A percentile compares a stretch with the other conserved stretches of the same genome.
These are phyloP conservation scores for Pichia cabralensis DNA, from an alignment of 805 yeast genomes.

Conservation along the genomic window DNA sequence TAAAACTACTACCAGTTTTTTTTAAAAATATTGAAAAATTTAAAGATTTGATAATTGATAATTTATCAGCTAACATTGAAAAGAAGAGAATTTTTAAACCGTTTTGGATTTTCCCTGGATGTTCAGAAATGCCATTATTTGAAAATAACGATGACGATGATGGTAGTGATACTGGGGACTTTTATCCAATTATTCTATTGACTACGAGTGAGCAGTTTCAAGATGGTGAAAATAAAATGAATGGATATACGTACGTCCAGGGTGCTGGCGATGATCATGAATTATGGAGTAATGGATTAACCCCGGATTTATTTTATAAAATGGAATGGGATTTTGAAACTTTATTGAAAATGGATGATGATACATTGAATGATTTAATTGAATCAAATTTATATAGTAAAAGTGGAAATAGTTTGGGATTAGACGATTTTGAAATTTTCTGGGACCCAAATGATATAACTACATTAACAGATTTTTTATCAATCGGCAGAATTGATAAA, in stretches of 20 bases:
- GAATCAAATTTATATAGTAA: background rate
- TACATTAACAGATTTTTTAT: slow-evolving; percentile 11
- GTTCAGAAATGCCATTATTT: slow-evolving; percentile 7
- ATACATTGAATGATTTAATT: slow-evolving; percentile 4
- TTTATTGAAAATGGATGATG: slow-evolving; percentile 16
- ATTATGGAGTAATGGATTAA: slow-evolving; percentile 57
- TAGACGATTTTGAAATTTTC: slow-evolving; percentile 1
- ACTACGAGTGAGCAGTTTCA: slow-evolving; percentile 56
- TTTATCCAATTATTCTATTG: slow-evolving; percentile 37
- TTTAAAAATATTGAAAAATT: slow-evolving; percentile 1
- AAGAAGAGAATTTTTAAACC: slow-evolving; percentile 47
- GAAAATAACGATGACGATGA: slow-evolving; percentile 10
- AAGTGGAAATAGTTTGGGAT: too few relatives aligned
- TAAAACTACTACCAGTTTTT: slow-evolving; percentile 31
- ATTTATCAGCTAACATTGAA: slow-evolving; percentile 19
- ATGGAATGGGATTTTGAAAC: slow-evolving; percentile 20
- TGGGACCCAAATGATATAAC: too few relatives aligned
- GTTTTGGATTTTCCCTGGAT: slow-evolving; percentile 57
- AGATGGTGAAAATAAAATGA: slow-evolving; percentile 41
- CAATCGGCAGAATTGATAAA: slow-evolving; percentile 17
- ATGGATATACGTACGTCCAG: slow-evolving; percentile 61
- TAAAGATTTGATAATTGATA: slow-evolving; percentile 7
- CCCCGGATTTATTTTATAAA: slow-evolving; percentile 50
- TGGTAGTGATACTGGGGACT: too few relatives aligned
- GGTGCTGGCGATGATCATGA: slow-evolving; percentile 97